Percentiles rank a stretch among this genome's conserved stretches.
Conservation (phyloP, 257 asterid genomes). For the Solanum tarapatanum region DNA sequence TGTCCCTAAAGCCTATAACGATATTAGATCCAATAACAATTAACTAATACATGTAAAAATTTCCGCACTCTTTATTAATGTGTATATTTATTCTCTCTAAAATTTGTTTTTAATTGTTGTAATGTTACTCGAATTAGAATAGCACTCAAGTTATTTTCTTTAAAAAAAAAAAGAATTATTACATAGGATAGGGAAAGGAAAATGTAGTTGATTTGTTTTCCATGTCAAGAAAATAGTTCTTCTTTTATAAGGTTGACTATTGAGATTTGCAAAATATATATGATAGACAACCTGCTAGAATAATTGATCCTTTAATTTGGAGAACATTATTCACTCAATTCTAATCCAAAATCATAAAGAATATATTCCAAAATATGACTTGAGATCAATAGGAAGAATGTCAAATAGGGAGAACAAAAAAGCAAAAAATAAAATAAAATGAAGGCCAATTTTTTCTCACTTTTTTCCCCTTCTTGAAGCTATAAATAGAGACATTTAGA, state of each 20-base stretch:
- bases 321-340: not conserved
- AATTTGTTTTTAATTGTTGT: no score
- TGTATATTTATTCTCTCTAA: no score
- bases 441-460: not conserved
- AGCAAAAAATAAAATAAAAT: not conserved
- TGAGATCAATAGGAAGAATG: not conserved
- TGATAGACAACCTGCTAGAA: not conserved
- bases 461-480: not conserved
- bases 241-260: not conserved
- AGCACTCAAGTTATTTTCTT: no score
- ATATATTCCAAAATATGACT: not conserved
- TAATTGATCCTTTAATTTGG: not conserved
- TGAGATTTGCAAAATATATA: not conserved
- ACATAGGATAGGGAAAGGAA: not conserved
- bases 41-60: no score
- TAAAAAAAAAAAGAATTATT: no score
- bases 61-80: no score
- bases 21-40: no score
- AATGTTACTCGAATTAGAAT: no score
- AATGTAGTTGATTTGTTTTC: no score
- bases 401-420: not conserved
- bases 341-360: not conserved
- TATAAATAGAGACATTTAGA: not conserved
- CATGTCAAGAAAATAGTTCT: not conserved
- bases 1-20: no score